Evolutionary conservation across 106 monocot genomes (phyloP).

Genomic region (Dendrobium huoshanense): DNA sequence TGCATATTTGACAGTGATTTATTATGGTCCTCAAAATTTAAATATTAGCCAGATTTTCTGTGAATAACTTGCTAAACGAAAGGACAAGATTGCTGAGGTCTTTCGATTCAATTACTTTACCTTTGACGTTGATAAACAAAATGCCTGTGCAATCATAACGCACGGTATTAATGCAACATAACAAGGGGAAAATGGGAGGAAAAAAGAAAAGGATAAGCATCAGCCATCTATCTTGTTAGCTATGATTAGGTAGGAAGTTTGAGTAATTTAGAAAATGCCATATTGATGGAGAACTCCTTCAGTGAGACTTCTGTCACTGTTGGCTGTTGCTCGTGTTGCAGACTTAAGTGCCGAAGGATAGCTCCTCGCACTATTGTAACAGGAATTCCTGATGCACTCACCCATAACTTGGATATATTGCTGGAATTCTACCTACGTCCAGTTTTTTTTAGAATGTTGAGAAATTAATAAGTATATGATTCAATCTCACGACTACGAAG

Average conservation of each 20-base stretch:
- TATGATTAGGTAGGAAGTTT: neutral
- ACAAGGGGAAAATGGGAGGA: neutral
- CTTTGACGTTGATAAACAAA: neutral
- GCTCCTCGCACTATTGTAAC: too few relatives aligned
- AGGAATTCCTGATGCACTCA: too few relatives aligned
- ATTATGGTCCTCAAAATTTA: neutral
- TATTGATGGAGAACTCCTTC: too few relatives aligned
- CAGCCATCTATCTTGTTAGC: neutral
- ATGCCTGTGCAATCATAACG: neutral
- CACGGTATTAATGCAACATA: neutral
- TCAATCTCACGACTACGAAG: too few relatives aligned
- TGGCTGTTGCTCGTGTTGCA: neutral
- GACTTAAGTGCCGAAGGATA: too few relatives aligned
- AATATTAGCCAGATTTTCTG: neutral
- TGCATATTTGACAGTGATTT: neutral
- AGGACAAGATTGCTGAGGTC: neutral
- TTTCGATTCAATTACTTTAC: neutral
- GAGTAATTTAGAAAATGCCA: too few relatives aligned
- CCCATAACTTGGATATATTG: too few relatives aligned
- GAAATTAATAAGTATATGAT: too few relatives aligned
- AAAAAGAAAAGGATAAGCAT: neutral
- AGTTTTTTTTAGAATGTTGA: too few relatives aligned
- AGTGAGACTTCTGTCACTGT: too few relatives aligned
- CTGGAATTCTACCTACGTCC: too few relatives aligned
- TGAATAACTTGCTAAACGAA: neutral